These are phyloP conservation scores for Tolypocladium nubicola DNA, from an alignment of 2,329 filamentous ascomycete genomes.

Conservation along the genomic window DNA sequence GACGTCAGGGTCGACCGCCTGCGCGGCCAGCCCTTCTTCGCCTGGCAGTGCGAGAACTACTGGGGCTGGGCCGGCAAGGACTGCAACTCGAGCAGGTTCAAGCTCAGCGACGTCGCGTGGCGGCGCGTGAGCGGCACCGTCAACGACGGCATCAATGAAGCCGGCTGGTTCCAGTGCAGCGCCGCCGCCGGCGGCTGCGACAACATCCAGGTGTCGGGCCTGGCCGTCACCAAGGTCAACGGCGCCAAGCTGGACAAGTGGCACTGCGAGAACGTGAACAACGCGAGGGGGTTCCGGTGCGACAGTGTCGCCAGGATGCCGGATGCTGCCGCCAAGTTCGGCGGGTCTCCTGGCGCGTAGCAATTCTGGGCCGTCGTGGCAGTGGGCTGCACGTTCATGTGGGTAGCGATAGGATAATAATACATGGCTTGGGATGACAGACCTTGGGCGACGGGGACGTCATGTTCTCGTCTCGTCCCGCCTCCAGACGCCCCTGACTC, in stretches of 20 bases:
- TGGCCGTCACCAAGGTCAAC: slow-evolving; percentile 9
- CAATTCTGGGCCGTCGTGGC: not conserved
- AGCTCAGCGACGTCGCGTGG: slow-evolving; percentile 17
- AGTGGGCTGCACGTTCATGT: not conserved
- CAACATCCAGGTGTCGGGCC: slow-evolving; percentile 15
- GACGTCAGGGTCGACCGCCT: slow-evolving; percentile 15
- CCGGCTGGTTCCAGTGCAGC: slow-evolving; percentile 20
- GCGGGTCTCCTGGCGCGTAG: not conserved
- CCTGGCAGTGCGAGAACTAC: slow-evolving; percentile 25
- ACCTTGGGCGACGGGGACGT: not conserved
- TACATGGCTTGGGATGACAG: not conserved
- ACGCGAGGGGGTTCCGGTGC: slow-evolving; percentile 13
- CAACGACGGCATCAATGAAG: slow-evolving; percentile 11
- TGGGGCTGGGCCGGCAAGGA: slow-evolving; percentile 20
- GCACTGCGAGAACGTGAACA: slow-evolving; percentile 17
- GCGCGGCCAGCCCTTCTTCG: slow-evolving; percentile 20
- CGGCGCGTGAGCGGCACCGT: slow-evolving; percentile 16
- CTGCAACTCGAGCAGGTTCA: slow-evolving; percentile 22
- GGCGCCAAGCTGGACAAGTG: slow-evolving; percentile 10
- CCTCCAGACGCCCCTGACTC: too few species aligned
- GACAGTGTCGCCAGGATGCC: not conserved
- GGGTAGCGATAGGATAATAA: not conserved
- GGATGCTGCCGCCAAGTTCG: rapidly evolving
- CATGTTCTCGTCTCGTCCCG: not conserved
- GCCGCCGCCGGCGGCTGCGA: slow-evolving; percentile 18